These are phyloP conservation scores for Dujonia santamariae DNA, from an alignment of 1,139 yeast genomes.

Conservation along the genomic window DNA sequence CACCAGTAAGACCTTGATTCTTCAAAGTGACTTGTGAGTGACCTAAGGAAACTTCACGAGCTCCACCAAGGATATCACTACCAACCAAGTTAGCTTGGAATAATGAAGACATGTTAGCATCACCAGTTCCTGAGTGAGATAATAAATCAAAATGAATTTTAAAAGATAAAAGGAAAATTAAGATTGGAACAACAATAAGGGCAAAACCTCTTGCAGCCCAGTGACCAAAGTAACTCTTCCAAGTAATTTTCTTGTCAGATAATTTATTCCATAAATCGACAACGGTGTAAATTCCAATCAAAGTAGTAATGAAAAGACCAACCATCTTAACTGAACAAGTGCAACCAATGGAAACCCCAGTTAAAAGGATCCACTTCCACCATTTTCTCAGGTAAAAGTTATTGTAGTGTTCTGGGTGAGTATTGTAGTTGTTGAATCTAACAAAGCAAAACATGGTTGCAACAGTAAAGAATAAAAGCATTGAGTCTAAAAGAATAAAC, in stretches of 20 bases:
- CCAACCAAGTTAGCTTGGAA: conserved; percentile 93
- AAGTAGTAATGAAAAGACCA: conserved; percentile 70
- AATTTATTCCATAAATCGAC: conserved; percentile 71
- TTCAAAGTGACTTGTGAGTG: conserved; percentile 77
- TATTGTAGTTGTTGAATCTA: conserved; percentile 74
- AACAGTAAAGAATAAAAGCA: conserved; percentile 89
- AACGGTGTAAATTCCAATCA: conserved; percentile 74
- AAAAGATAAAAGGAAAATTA: conserved; percentile 62
- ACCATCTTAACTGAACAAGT: conserved; percentile 86
- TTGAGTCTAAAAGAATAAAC: conserved; percentile 92
- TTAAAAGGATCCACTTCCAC: conserved; percentile 88
- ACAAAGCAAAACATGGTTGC: conserved; percentile 75
- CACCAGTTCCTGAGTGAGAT: conserved; percentile 85
- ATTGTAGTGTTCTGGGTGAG: conserved; percentile 30
- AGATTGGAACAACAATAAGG: conserved; percentile 59
- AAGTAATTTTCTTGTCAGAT: conserved; percentile 53
- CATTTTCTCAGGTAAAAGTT: conserved; percentile 65
- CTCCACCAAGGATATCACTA: conserved; percentile 78
- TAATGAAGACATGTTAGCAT: conserved; percentile 93
- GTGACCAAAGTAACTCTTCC: conserved; percentile 52
- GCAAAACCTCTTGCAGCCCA: conserved; percentile 65
- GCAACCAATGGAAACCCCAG: conserved; percentile 76
- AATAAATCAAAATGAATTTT: conserved; percentile 73
- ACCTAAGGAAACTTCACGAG: conserved; percentile 81
- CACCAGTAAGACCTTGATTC: conserved; percentile 90